Percentiles rank a stretch among this genome's conserved stretches.
Conservation (phyloP, 2,329 filamentous ascomycete genomes). For the Exophiala sideris region DNA sequence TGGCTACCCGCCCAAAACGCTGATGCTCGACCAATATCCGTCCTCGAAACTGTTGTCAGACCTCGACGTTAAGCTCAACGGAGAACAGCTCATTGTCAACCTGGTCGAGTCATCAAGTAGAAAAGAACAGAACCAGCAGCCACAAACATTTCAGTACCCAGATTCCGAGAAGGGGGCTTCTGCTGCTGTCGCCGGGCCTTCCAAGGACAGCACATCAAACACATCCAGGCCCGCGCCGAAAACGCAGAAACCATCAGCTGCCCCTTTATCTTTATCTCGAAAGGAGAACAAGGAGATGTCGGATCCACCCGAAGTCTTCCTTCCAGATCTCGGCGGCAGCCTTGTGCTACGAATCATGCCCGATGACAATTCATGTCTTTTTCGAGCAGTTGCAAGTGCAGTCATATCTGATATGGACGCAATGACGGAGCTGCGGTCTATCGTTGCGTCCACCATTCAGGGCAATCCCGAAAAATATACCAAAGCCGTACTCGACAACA, state of each 20-base stretch:
- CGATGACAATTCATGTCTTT: conserved; percentile 93
- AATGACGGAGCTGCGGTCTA: conserved; percentile 69
- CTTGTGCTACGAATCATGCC: conserved; percentile 87
- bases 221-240: conserved; percentile 1
- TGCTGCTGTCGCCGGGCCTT: conserved; percentile 10
- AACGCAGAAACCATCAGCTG: conserved; percentile 16
- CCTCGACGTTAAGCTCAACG: conserved; percentile 61
- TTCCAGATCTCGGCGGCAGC: conserved; percentile 55
- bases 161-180: neutral
- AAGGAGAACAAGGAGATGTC: conserved; percentile 45
- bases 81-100: conserved; percentile 66
- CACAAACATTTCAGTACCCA: conserved; percentile 9
- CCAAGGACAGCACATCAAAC: neutral
- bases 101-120: conserved; percentile 39
- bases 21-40: conserved; percentile 58
- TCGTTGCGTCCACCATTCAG: conserved; percentile 77
- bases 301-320: conserved; percentile 60
- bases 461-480: conserved; percentile 69
- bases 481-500: conserved; percentile 70
- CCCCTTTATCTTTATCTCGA: conserved; percentile 38
- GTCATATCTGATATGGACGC: conserved; percentile 65
- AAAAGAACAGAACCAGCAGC: neutral
- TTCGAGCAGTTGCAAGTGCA: conserved; percentile 79
- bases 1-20: conserved; percentile 72
- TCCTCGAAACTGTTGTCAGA: conserved; percentile 50